These are phyloP conservation scores for Raphanus hybrid DNA, from an alignment of 441 rosid genomes.

Conservation along the genomic window DNA sequence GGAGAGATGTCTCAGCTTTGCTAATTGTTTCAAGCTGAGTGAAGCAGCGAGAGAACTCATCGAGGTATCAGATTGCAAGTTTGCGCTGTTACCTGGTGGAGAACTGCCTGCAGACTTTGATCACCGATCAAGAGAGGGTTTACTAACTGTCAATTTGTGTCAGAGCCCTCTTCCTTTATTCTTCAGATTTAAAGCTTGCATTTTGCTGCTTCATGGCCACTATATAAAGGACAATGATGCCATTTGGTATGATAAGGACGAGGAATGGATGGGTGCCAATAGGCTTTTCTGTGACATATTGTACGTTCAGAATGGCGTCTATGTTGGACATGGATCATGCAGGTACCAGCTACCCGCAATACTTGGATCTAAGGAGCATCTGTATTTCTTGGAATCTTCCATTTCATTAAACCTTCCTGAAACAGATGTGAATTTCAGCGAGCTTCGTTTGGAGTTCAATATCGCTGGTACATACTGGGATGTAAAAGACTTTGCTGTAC, in stretches of 20 bases:
- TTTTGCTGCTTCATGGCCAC: not conserved
- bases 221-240: not conserved
- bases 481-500: not conserved
- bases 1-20: not conserved
- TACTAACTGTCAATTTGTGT: not conserved
- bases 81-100: not conserved
- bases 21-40: not conserved
- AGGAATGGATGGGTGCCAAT: not conserved
- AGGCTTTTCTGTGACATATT: not conserved
- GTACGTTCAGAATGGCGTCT: not conserved
- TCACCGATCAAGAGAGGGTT: not conserved
- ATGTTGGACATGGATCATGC: not conserved
- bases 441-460: not conserved
- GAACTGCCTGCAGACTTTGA: not conserved
- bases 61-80: not conserved
- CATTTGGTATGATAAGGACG: not conserved
- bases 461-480: not conserved
- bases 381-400: constrained; percentile 2
- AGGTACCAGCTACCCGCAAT: not conserved
- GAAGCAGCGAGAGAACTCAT: not conserved
- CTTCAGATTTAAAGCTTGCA: not conserved
- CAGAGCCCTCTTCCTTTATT: not conserved
- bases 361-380: not conserved
- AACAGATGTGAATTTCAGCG: not conserved
- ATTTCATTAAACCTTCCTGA: not conserved